A percentile compares a stretch with the other conserved stretches of the same genome.
Conservation (phyloP, 2,329 filamentous ascomycete genomes). For the Coniella vitis region DNA sequence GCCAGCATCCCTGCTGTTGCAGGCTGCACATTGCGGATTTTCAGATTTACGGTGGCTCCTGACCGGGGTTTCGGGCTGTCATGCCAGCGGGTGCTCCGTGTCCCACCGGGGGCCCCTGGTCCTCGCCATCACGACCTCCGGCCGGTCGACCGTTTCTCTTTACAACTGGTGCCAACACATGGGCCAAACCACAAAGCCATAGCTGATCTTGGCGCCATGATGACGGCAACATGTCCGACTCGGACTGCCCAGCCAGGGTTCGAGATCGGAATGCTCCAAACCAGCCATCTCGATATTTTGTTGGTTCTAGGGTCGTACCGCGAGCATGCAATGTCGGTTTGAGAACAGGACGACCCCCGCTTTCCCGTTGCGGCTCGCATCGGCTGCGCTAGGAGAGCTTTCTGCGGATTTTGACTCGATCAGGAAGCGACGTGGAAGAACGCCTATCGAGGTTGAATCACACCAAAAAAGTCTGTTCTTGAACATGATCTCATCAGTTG, state of each 20-base stretch:
- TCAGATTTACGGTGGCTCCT: conserved; percentile 9
- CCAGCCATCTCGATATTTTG: too few relatives aligned
- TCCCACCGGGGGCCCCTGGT: conserved; percentile 4
- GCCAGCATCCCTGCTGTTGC: conserved; percentile 1
- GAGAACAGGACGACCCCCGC: too few relatives aligned
- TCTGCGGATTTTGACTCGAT: not conserved
- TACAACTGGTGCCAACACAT: conserved; percentile 4
- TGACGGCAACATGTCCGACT: not conserved
- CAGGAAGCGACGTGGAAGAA: not conserved
- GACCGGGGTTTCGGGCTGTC: conserved; percentile 5
- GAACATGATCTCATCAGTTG: conserved; percentile 12
- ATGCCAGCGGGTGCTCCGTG: conserved; percentile 11
- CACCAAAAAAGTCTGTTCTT: conserved; percentile 3
- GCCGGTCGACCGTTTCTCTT: not conserved
- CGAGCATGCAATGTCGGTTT: not conserved
- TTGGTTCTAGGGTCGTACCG: not conserved
- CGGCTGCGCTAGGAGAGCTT: too few relatives aligned
- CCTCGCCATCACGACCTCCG: not conserved
- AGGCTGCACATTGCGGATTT: not conserved
- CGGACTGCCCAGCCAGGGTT: not conserved
- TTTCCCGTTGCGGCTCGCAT: too few relatives aligned
- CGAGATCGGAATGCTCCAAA: too few relatives aligned
- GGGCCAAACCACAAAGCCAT: not conserved
- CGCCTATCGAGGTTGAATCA: not conserved
- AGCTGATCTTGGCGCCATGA: conserved; percentile 1